Conservation (phyloP, 345 rosid genomes). For the Lumnitzera littorea region DNA sequence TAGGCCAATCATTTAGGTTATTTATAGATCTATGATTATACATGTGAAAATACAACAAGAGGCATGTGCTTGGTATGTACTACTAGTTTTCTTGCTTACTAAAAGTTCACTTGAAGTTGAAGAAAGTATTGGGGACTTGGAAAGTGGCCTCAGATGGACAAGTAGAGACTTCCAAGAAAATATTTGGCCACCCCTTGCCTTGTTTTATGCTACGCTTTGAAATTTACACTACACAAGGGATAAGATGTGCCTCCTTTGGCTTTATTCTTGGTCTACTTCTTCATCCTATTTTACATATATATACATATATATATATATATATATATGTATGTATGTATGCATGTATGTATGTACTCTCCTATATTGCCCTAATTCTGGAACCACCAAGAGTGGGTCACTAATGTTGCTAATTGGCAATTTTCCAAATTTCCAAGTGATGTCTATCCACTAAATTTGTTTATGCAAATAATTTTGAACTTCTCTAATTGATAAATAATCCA, state of each 20-base stretch:
- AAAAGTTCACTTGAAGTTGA: constrained; percentile 23
- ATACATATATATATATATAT: no score
- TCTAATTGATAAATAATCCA: no score
- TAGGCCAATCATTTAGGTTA: no score
- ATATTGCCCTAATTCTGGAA: constrained; percentile 3
- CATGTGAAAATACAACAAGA: no score
- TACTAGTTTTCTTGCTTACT: constrained; percentile 1
- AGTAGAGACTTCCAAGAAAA: constrained; percentile 18
- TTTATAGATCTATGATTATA: no score
- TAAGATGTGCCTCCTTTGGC: constrained; percentile 29
- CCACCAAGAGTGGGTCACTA: constrained; percentile 5
- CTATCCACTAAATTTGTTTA: no score
- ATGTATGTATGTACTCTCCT: no score
- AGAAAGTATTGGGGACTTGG: constrained; percentile 13
- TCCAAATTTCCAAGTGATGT: no score
- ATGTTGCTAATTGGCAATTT: no score
- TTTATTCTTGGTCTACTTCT: constrained; percentile 16
- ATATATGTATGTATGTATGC: no score
- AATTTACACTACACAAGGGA: constrained; percentile 1
- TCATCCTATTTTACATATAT: background rate
- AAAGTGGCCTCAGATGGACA: constrained; percentile 17
- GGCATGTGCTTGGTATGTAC: background rate
- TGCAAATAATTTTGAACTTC: no score
- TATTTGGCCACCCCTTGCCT: constrained; percentile 11
- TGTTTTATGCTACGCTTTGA: constrained; percentile 2